Conservation (phyloP, 1,139 yeast species). For the Saccharomycopsis crataegensis region DNA sequence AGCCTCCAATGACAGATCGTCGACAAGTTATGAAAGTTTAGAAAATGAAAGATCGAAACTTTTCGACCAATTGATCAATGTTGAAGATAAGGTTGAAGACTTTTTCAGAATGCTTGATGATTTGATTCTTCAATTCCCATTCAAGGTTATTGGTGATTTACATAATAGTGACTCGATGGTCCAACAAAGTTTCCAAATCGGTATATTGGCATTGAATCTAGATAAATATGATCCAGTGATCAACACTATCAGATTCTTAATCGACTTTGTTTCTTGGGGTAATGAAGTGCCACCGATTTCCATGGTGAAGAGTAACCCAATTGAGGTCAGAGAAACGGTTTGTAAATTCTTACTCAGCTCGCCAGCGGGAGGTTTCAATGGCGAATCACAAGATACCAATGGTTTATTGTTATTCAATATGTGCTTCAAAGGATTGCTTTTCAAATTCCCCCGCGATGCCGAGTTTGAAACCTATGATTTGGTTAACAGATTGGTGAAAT, state of each 20-base stretch:
- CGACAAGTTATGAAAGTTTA: not conserved
- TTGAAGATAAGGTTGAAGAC: conserved; percentile 49
- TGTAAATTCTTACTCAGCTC: conserved; percentile 27
- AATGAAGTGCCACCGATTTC: conserved; percentile 74
- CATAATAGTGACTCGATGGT: conserved; percentile 38
- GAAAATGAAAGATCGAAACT: conserved; percentile 3
- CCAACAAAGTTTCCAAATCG: conserved; percentile 51
- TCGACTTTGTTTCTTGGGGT: conserved; percentile 82
- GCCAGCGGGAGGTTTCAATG: not conserved
- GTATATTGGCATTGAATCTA: conserved; percentile 48
- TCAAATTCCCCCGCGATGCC: conserved; percentile 64
- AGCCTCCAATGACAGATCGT: conserved; percentile 8
- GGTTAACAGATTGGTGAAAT: conserved; percentile 55
- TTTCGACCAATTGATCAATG: conserved; percentile 5
- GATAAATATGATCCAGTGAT: conserved; percentile 68
- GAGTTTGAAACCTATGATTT: conserved; percentile 73
- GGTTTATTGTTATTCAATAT: conserved; percentile 39
- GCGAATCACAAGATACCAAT: conserved; percentile 4
- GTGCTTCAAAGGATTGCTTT: conserved; percentile 60
- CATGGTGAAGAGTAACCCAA: conserved; percentile 46
- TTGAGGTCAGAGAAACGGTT: conserved; percentile 44
- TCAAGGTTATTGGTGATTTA: conserved; percentile 45
- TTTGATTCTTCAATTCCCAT: conserved; percentile 71
- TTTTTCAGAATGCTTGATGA: conserved; percentile 81
- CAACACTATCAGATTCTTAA: conserved; percentile 65